Base-by-base conservation (phyloP, 2,329 filamentous ascomycete genomes). In the Pseudocercospora eumusae region DNA sequence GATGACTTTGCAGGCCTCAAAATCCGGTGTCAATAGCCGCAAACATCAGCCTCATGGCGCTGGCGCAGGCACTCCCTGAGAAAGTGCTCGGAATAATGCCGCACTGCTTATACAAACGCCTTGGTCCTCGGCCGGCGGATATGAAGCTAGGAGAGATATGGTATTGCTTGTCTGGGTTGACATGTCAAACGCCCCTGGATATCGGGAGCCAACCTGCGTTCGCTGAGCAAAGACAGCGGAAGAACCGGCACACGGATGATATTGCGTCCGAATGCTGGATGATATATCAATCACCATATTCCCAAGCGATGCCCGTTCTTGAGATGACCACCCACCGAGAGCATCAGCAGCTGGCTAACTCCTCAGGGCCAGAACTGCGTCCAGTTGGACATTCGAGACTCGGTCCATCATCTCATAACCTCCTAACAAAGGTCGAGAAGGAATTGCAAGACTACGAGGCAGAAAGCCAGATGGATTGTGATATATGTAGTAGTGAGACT, bases 21-120 rank as follows among this genome's bases (percentile, higher is more conserved):
- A 28, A 21, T 57, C 55, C 42, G 55, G 54, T n/a, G 36, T 47
- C n/a, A n/a, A n/a, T n/a, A 40, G 18, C 9, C 36, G 36, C 18
- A 5, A 45, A 10, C 5, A 25, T 45, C 23, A 42, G 54, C 44
- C 47, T 25, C 20, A 50, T n/a, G n/a, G n/a, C n/a, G n/a, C n/a
- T 50, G 47, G 45, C 45, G 45, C 45, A 50, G 36, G 44, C 23
- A 31, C 45, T 20, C 27, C 15, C 18, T 15, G 13, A 27, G 23
- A 11, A 50, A 10, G 7, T 40, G 13, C 13, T 44, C 56, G 56
- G 44, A 57, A 57, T 31, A 15, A 15, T 7, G 42, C 56, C 56
- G 40, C 56, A 23, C 56, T 49, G 44, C 58, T 52, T 45, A 52
- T 31, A n/a, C 31, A 40, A 23, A 56, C 28, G 11, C 25, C 47